Base-by-base conservation (phyloP, 306 rosid species). In the Vicia sativa region DNA sequence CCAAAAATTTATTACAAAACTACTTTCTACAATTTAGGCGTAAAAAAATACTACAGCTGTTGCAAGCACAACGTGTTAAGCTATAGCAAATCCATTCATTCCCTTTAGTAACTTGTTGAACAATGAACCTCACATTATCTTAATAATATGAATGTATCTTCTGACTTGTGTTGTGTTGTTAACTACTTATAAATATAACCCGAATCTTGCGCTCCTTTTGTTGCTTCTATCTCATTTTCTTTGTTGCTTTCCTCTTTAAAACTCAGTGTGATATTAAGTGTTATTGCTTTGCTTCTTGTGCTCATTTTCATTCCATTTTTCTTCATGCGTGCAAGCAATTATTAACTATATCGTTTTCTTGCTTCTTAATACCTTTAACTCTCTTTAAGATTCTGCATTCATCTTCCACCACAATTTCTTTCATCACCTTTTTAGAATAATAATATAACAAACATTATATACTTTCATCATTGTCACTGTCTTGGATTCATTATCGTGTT, bases 311-410 rank as follows among this genome's bases (percentile, higher is more conserved):
- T 79, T 59, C 65, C 0, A 8, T 35, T 34, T 38, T 60, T 19
- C n/a, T 77, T 86, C 73, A 87, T 86, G 87, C 96, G 96, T 92
- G 96, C 96, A 92, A 92, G 98, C 82, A 59, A 92, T 83, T 80
- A 83, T 80, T 65, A 77, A 49, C 69, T 85, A 72, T 48, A 31
- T 21, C 7, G 35, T 48, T 75, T 80, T 82, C 68, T 64, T 82
- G 74, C 67, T 61, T 68, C 74, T 67, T 65, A 58, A 67, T 72
- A 49, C 42, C 79, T 72, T 68, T 74, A n/a, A 45, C 48, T 75
- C 44, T 72, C 92, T 81, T 85, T 75, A 87, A 92, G 80, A 77
- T 78, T 83, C 81, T 82, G 73, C 87, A 56, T 82, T 71, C 85
- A 41, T 42, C 80, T 62, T 72, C 62, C 73, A 43, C 84, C 81